Conservation (phyloP, 768 basidiomycete genomes). For the Suillus placidus region DNA sequence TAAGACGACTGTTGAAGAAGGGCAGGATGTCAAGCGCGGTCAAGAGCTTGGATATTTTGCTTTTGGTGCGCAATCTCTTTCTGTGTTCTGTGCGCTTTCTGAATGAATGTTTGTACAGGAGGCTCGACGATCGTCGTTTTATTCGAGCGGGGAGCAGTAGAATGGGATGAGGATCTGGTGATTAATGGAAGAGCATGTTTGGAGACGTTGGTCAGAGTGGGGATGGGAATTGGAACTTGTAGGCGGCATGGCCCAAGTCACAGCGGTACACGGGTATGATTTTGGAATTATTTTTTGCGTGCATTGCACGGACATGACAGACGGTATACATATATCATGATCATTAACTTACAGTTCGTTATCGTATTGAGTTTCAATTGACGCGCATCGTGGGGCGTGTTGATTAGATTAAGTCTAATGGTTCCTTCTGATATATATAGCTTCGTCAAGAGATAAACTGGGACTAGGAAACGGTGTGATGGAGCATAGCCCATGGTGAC, state of each 20-base stretch:
- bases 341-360: neutral
- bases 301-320: neutral
- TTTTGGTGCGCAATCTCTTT: conserved; percentile 62
- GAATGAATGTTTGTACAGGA: conserved; percentile 44
- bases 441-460: neutral
- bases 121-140: conserved; percentile 91
- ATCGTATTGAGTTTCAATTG: neutral
- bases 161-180: conserved; percentile 92
- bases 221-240: conserved; percentile 76
- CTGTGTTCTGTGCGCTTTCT: conserved; percentile 10
- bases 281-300: neutral
- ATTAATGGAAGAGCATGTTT: conserved; percentile 85
- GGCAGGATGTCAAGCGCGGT: conserved; percentile 76
- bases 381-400: too few species aligned
- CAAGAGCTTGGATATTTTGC: conserved; percentile 95
- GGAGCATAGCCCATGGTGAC: neutral
- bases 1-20: conserved; percentile 82
- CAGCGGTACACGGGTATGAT: neutral
- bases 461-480: too few species aligned
- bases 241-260: conserved; percentile 1
- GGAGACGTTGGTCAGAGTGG: conserved; percentile 87
- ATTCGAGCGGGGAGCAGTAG: conserved; percentile 81
- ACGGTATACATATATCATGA: neutral
- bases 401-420: too few species aligned
- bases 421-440: neutral